phyloP scores from a whole-genome alignment of 805 yeast genomes.

The Ogataea pignaliae region DNA sequence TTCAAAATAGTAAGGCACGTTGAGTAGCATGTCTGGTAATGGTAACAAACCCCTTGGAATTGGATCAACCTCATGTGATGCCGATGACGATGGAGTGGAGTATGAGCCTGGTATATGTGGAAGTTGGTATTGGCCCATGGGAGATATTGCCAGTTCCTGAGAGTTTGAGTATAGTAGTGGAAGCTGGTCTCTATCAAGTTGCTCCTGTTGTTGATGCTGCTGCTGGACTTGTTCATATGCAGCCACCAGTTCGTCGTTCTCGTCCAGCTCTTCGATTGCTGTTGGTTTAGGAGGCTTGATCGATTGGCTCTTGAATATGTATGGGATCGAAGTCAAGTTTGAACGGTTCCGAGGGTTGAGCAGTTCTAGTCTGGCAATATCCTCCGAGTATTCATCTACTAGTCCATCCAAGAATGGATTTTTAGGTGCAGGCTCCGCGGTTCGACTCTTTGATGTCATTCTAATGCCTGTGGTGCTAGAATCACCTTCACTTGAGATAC shows the following conservation, averaged over 20 bases:
- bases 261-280: conserved; percentile 6
- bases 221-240: not conserved
- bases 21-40: conserved; percentile 55
- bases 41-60: conserved; percentile 38
- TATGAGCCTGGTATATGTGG: conserved; percentile 4
- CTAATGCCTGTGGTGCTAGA: not conserved
- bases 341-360: conserved; percentile 6
- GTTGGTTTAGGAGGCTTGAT: not conserved
- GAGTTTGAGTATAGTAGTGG: not conserved
- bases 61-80: conserved; percentile 15
- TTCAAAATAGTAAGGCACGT: conserved; percentile 57
- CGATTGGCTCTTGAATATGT: conserved; percentile 6
- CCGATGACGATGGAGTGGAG: conserved; percentile 14
- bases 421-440: not conserved
- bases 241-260: conserved; percentile 8
- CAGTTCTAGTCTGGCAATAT: conserved; percentile 32
- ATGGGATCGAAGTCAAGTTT: conserved; percentile 11
- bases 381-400: conserved; percentile 34
- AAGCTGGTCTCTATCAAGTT: not conserved
- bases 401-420: conserved; percentile 6
- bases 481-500: not conserved
- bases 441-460: not conserved
- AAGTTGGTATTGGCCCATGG: not conserved
- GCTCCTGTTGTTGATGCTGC: not conserved
- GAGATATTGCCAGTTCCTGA: not conserved